Percentiles rank a stretch among this genome's conserved stretches.
phyloP scores from a whole-genome alignment of 164 flowering plant species.

The Nelumbo lutea region DNA sequence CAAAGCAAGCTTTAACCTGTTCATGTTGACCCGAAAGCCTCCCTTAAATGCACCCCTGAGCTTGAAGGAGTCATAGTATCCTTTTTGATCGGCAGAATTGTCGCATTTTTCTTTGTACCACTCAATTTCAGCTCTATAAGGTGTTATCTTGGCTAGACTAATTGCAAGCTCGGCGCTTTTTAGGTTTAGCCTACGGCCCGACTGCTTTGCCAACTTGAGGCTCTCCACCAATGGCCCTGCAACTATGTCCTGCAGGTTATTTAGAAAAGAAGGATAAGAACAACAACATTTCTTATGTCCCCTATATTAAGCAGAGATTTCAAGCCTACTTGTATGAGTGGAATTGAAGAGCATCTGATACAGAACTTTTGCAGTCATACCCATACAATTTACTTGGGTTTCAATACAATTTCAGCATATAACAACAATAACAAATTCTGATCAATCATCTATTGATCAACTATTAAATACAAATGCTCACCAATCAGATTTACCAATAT shows the following conservation, averaged over 20 bases:
- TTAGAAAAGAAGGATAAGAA: neutral
- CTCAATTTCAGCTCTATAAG: conserved; percentile 64
- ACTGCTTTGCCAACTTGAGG: conserved; percentile 40
- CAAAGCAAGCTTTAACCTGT: conserved; percentile 43
- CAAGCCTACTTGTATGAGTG: neutral
- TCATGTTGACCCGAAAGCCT: conserved; percentile 42
- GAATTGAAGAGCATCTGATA: too few relatives aligned
- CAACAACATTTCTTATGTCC: neutral
- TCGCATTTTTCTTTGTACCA: conserved; percentile 76
- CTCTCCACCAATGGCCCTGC: conserved; percentile 33
- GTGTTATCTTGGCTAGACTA: conserved; percentile 35
- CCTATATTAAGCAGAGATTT: neutral
- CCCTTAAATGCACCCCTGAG: conserved; percentile 36
- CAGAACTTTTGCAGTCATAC: too few relatives aligned
- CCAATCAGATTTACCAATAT: too few relatives aligned
- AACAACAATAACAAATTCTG: too few relatives aligned
- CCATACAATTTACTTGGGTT: too few relatives aligned
- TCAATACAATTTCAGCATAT: too few relatives aligned
- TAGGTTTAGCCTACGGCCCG: conserved; percentile 44
- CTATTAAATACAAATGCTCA: too few relatives aligned
- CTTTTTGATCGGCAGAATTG: conserved; percentile 44
- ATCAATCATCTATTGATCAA: too few relatives aligned
- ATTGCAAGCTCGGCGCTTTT: conserved; percentile 51
- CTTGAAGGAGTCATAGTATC: conserved; percentile 80
- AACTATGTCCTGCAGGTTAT: conserved; percentile 25